These are phyloP conservation scores for Aspergillus candidus DNA, from an alignment of 2,329 filamentous ascomycete species.

Conservation along the genomic window DNA sequence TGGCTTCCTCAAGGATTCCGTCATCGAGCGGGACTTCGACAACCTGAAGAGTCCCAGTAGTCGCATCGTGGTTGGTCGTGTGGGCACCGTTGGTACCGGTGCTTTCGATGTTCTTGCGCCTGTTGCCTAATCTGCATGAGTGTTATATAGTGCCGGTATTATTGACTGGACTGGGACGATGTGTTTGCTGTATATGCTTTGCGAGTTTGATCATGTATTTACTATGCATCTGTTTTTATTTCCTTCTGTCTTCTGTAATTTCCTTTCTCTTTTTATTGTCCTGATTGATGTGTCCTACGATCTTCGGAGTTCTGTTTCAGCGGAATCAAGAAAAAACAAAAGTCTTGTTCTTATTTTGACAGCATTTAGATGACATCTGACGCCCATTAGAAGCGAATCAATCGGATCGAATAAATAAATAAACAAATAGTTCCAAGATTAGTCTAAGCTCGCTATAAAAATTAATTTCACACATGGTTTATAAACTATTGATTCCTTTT, in stretches of 20 bases:
- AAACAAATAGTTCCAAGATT: background rate
- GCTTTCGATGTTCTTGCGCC: constrained; percentile 76
- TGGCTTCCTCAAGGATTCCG: constrained; percentile 85
- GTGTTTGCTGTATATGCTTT: constrained; percentile 16
- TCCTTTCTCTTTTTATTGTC: constrained; percentile 9
- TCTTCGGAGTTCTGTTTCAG: constrained; percentile 33
- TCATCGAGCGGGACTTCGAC: constrained; percentile 85
- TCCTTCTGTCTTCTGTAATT: constrained; percentile 1
- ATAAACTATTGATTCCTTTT: constrained; percentile 4
- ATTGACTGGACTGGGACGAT: background rate
- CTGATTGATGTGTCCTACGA: constrained; percentile 31
- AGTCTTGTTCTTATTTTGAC: constrained; percentile 24
- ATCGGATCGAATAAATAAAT: constrained; percentile 1
- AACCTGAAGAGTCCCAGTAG: constrained; percentile 79
- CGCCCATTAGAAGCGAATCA: constrained; percentile 10
- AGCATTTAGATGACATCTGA: constrained; percentile 19
- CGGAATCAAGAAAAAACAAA: constrained; percentile 29
- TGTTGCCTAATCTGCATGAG: constrained; percentile 31
- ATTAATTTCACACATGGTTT: background rate
- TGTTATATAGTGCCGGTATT: constrained; percentile 3
- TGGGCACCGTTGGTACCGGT: constrained; percentile 81
- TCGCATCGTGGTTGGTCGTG: constrained; percentile 77
- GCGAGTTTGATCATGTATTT: constrained; percentile 18
- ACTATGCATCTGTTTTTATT: constrained; percentile 17
- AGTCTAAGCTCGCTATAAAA: background rate